Conservation (phyloP, 352 stramenopile species). For the Ophiocytium majus region DNA sequence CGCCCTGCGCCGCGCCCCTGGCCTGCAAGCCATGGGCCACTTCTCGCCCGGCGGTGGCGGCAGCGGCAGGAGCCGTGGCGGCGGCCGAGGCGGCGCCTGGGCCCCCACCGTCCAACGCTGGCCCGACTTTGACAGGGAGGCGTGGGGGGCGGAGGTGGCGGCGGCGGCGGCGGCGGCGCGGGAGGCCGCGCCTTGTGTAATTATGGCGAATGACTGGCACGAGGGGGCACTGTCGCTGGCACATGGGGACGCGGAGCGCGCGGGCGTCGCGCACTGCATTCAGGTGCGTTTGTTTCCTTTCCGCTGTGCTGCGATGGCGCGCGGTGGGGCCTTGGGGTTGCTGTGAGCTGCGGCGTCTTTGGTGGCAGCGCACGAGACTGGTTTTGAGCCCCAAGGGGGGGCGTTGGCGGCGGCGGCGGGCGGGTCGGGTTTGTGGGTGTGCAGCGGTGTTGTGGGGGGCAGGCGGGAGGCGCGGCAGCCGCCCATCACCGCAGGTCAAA, state of each 20-base stretch:
- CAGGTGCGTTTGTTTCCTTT: too few species aligned
- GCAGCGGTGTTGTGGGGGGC: too few species aligned
- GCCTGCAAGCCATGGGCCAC: constrained; percentile 59
- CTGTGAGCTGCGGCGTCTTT: too few species aligned
- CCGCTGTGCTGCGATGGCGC: too few species aligned
- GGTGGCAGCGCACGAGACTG: too few species aligned
- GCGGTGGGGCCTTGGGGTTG: too few species aligned
- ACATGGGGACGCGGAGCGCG: constrained; percentile 21
- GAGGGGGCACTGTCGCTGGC: constrained; percentile 52
- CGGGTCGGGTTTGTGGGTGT: too few species aligned
- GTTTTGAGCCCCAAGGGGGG: too few species aligned
- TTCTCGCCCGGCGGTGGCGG: constrained; percentile 54
- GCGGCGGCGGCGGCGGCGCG: constrained; percentile 34
- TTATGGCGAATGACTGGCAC: constrained; percentile 58
- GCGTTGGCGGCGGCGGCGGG: too few species aligned
- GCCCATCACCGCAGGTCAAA: too few species aligned
- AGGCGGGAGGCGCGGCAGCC: too few species aligned
- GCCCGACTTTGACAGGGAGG: constrained; percentile 47
- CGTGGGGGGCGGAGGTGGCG: constrained; percentile 35
- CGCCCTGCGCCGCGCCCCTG: constrained; percentile 66
- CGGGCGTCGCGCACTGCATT: constrained; percentile 38
- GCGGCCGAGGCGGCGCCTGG: constrained; percentile 41
- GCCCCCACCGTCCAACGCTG: constrained; percentile 18
- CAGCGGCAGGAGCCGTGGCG: constrained; percentile 24
- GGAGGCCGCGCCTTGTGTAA: constrained; percentile 16